A percentile compares a stretch with the other conserved stretches of the same genome.
phyloP scores from a whole-genome alignment of 2,329 filamentous ascomycete species.

The Parascedosporium putredinis region DNA sequence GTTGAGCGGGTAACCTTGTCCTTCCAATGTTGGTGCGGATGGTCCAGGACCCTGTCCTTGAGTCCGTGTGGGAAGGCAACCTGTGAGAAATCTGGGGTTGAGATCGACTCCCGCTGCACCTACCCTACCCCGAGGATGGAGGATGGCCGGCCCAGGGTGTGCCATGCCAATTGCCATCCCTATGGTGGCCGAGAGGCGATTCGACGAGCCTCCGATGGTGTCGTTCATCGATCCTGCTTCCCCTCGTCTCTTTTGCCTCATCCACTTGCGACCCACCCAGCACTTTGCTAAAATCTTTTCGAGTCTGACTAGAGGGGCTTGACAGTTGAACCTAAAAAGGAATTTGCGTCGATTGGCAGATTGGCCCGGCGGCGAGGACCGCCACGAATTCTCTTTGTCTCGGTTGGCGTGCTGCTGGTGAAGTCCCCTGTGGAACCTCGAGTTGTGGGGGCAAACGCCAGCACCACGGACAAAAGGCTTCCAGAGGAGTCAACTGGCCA shows the following conservation, averaged over 20 bases:
- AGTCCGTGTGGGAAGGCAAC: not conserved
- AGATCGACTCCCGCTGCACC: conserved; percentile 2
- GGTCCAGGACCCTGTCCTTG: not conserved
- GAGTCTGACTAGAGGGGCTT: not conserved
- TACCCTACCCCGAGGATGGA: not conserved
- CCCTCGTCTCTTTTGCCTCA: not conserved
- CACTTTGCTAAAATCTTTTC: not conserved
- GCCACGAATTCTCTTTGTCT: too few species aligned
- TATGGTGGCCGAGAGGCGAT: too few species aligned
- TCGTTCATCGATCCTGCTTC: too few species aligned
- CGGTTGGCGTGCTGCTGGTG: too few species aligned
- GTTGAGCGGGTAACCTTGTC: conserved; percentile 1
- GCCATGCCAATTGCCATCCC: too few species aligned
- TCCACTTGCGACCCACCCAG: not conserved
- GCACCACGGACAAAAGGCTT: too few species aligned
- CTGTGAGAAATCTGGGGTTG: not conserved
- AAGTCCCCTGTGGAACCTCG: too few species aligned
- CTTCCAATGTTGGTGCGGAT: not conserved
- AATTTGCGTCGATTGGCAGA: not conserved
- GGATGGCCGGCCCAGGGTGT: not conserved
- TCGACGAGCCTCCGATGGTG: too few species aligned
- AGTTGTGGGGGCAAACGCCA: too few species aligned
- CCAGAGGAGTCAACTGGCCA: too few species aligned
- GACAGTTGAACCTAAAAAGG: not conserved
- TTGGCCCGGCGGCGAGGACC: too few species aligned